Evolutionary conservation across 2,329 filamentous ascomycete genomes (phyloP), one percentile per base, ranked within the genome.

Genomic region (Xylariaceae sp.): DNA sequence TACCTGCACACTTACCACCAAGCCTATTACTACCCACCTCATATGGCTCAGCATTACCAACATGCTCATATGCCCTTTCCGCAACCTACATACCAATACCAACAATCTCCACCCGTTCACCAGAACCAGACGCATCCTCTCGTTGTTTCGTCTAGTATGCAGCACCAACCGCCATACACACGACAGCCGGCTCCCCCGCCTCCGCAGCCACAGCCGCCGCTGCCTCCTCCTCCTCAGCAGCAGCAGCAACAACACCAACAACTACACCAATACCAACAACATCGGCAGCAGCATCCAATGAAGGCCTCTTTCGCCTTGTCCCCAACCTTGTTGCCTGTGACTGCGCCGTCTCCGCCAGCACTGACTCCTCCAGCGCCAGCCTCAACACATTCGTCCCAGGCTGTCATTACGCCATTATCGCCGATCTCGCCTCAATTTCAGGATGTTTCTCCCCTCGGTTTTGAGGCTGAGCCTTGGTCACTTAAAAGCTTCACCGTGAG

Each of bases 11-110:
- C 75, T 5, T 84, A 83, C 66, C 69, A 72, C 65, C 66, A 66
- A 61, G 63, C 71, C 61, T 81, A 80, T 65, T 79, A 77, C 58
- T 74, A 77, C 12, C 47, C 49, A 32, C 59, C 55, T 34, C 80
- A 77, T 62, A 78, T 84, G 70, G 76, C 80, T 54, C 79, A 80
- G 58, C 81, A 80, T 55, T 81, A 87, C 64, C 84, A 83, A 65
- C 76, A 73, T 60, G 72, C 70, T 12, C 72, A 66, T 44, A 75
- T 81, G 64, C 73, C 74, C 52, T 72, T 70, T 43, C 68, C 72
- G 26, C 72, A 71, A 72, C 75, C 19, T 80, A 80, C 62, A 75
- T 69, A 59, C 2, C 69, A 68, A 54, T 43, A 61, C 30, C 64
- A 62, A 43, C 64, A 64, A 27, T 66, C 66, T 54, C 64, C 68